These are phyloP conservation scores for Diaporthe eres DNA, from an alignment of 2,329 filamentous ascomycete species.

Conservation along the genomic window DNA sequence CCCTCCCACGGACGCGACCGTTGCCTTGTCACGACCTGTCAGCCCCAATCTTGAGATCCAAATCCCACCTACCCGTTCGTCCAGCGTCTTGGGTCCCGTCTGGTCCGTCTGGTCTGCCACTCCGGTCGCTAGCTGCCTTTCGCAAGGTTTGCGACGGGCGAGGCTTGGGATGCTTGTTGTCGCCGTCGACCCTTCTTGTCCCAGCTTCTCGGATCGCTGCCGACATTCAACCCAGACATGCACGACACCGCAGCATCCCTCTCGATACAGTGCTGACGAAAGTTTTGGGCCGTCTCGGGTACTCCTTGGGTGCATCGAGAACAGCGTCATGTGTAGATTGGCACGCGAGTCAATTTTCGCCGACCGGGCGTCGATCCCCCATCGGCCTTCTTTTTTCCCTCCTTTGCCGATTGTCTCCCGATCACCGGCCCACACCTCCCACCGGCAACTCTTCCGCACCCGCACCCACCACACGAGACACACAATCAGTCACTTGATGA, in stretches of 20 bases:
- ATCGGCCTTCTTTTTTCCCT: background rate
- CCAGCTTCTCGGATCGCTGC: background rate
- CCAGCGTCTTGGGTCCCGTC: constrained; percentile 22
- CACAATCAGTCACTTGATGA: constrained; percentile 3
- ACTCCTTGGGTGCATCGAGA: background rate
- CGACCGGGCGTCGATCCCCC: background rate
- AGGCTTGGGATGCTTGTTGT: constrained; percentile 18
- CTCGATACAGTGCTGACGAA: background rate
- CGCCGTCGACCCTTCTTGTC: background rate
- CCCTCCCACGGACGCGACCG: constrained; percentile 1
- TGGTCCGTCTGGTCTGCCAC: background rate
- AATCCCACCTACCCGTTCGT: constrained; percentile 27
- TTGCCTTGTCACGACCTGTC: constrained; percentile 18
- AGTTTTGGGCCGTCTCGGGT: background rate
- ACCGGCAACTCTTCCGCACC: constrained; percentile 19
- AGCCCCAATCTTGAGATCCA: constrained; percentile 20
- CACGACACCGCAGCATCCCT: background rate
- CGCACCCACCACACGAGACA: background rate
- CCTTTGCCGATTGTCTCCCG: constrained; percentile 27
- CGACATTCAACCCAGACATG: background rate
- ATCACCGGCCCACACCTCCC: constrained; percentile 6
- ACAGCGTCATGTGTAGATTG: constrained; percentile 11
- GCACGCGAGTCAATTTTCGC: constrained; percentile 26
- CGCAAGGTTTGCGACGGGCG: constrained; percentile 1
- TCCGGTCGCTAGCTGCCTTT: background rate